Evolutionary conservation across 441 rosid species (phyloP).

Genomic region (Adansonia rubrostipa): DNA sequence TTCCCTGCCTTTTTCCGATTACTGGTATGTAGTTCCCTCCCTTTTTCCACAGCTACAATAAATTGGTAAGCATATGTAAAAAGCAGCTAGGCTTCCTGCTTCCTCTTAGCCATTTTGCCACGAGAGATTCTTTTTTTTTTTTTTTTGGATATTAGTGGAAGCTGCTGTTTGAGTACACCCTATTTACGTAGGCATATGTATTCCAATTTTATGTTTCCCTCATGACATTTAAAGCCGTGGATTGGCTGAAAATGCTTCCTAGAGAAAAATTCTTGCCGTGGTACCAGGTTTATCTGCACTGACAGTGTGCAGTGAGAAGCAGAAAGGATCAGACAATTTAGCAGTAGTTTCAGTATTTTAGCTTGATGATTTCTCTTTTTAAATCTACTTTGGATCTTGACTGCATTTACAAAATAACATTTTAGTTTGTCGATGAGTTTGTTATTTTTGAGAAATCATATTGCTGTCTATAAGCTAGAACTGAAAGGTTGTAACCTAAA

Average conservation of each 20-base stretch:
- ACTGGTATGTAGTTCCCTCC: too few species aligned
- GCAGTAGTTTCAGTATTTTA: neutral
- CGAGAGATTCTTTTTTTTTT: too few species aligned
- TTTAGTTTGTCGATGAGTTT: too few species aligned
- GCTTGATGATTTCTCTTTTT: neutral
- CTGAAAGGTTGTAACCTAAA: neutral
- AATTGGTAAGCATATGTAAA: neutral
- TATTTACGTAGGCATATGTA: constrained; percentile 27
- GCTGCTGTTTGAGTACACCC: constrained; percentile 41
- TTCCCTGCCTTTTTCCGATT: too few species aligned
- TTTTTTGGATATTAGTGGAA: constrained; percentile 39
- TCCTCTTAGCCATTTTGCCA: neutral
- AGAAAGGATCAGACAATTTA: constrained; percentile 82
- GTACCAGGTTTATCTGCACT: constrained; percentile 98
- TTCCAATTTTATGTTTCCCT: constrained; percentile 32
- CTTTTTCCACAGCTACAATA: too few species aligned
- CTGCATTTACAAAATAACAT: neutral
- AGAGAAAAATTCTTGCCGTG: constrained; percentile 56
- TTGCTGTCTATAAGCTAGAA: neutral
- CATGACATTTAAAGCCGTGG: constrained; percentile 67
- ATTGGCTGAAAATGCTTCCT: constrained; percentile 69
- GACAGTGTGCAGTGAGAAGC: constrained; percentile 99
- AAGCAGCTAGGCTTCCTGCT: neutral
- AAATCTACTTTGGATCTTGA: neutral
- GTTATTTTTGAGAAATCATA: neutral